Base-by-base conservation (phyloP, 2,329 filamentous ascomycete species). In the Thelonectria discophora region DNA sequence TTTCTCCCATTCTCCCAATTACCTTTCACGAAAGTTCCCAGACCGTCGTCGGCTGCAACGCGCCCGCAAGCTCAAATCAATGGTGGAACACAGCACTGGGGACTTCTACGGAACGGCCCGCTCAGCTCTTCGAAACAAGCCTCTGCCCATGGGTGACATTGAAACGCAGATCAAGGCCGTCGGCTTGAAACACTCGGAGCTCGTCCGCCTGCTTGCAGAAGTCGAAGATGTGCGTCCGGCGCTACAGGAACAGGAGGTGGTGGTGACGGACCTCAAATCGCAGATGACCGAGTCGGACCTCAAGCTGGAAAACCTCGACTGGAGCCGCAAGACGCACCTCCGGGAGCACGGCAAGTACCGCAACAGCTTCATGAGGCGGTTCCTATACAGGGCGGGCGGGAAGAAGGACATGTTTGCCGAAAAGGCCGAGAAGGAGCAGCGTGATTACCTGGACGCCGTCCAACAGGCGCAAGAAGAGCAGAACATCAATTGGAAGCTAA, bases 361-460 rank as follows among this genome's bases (percentile, higher is more conserved):
- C 56, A 81, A 86, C 73, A 82, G 80, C 46, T 79, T 81, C 49
- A 75, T 86, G 68, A 79, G 78, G 55, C 81, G 84, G 40, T 83
- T 84, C 67, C 75, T 81, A 40, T 83, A 84, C 77, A 83, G 80
- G 60, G 75, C 84, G 10, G 76, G 79, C 5, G 81, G 84, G 27
- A 80, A 80, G 63, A 77, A 78, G 43, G 81, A 72, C 3, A 66
- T 68, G 9, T 75, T 73, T 50, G 74, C 76, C 15, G 77, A 78
- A n/a, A 79, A 77, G 51, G 81, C 83, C 13, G 78, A 79, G 50
- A 84, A 82, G 63, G 84, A 86, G 71, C 84, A 87, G 70, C 73
- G 76, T 45, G 84, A 86, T 63, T 87, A 86, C 70, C 78, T 84
- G 24, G 80, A 84, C 47, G 84, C 80, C 0, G 77, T 85, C 48